These are phyloP conservation scores for Carex cristatella DNA, from an alignment of 176 grass and related monocot genomes.

Conservation along the genomic window DNA sequence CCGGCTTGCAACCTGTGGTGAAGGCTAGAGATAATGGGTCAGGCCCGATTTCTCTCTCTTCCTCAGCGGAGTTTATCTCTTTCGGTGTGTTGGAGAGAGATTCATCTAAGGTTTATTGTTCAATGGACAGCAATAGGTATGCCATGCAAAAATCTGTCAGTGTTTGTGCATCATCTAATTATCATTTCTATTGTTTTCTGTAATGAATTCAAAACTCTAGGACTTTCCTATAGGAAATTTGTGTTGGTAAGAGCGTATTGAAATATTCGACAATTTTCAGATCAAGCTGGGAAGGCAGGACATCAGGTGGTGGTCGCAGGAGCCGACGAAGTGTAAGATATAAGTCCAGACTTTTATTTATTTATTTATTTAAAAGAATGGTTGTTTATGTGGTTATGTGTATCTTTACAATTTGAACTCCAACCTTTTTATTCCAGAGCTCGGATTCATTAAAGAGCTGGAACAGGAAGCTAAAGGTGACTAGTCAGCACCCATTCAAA, in stretches of 20 bases:
- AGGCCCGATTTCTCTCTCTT: slow-evolving; percentile 18
- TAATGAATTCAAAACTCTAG: not conserved
- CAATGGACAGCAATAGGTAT: slow-evolving; percentile 60
- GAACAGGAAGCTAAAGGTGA: slow-evolving; percentile 82
- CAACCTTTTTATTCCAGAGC: slow-evolving; percentile 30
- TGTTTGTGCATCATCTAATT: not conserved
- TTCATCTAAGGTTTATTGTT: slow-evolving; percentile 30
- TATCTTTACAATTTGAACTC: not conserved
- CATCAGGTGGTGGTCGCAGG: slow-evolving; percentile 39
- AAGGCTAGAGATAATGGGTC: slow-evolving; percentile 16
- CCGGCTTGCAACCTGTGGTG: slow-evolving; percentile 42
- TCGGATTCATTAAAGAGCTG: slow-evolving; percentile 63
- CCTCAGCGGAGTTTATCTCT: slow-evolving; percentile 45
- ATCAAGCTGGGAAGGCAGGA: slow-evolving; percentile 50
- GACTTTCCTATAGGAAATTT: not conserved
- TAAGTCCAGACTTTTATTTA: not conserved
- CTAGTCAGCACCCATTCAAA: slow-evolving; percentile 88
- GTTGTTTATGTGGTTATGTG: not conserved
- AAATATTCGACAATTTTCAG: slow-evolving; percentile 32
- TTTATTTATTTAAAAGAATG: not conserved
- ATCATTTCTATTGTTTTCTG: not conserved
- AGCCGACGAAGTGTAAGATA: slow-evolving; percentile 59
- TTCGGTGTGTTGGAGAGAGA: slow-evolving; percentile 4
- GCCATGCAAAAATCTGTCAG: not conserved
- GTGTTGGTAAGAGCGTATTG: not conserved